Evolutionary conservation across 257 asterid genomes (phyloP), one percentile per base, ranked within the genome.

Genomic region (Nicotiana tabacum): DNA sequence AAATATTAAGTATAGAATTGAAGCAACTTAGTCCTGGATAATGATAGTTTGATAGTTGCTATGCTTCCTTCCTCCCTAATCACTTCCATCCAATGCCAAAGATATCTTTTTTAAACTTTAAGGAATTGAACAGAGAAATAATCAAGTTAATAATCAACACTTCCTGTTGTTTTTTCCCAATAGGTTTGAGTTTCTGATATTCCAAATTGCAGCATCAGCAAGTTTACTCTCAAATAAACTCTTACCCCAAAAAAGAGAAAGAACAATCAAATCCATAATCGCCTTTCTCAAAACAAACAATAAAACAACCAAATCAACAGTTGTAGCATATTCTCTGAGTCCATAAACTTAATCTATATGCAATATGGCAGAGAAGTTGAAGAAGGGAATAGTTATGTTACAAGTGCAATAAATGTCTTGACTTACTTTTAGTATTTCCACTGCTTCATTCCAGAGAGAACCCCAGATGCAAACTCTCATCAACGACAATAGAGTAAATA

Each of bases 391-490:
- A 24, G 27, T 15, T 27, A 48, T 10, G 2, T 6, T 12, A 17
- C 27, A 66, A 13, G n/a, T 17, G 56, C 57, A 15, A 76, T 12
- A 21, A 72, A 79, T 62, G 32, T 35, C 16, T 8, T 8, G 64
- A 85, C 96, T 74, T 87, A 92, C 99, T 62, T 90, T 90, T n/a
- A 96, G 77, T 37, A 96, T 92, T 24, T 90, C 90, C 86, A 91
- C 90, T 16, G 91, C 91, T 86, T 96, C 93, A 68, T 85, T 80
- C 93, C 95, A 96, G 27, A 88, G 92, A 48, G 97, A 94, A 78
- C 95, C 98, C 98, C 98, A 92, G 7, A 92, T 87, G 84, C 97
- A 96, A n/a, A 91, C 83, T 84, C 98, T 86, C 77, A 94, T 85
- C 66, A 96, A 85, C 12, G 98, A 88, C 83, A 91, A 82, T 60